A percentile compares a stretch with the other conserved stretches of the same genome.
These are phyloP conservation scores for Isabelozyma rhagii DNA, from an alignment of 805 yeast genomes.

Conservation along the genomic window DNA sequence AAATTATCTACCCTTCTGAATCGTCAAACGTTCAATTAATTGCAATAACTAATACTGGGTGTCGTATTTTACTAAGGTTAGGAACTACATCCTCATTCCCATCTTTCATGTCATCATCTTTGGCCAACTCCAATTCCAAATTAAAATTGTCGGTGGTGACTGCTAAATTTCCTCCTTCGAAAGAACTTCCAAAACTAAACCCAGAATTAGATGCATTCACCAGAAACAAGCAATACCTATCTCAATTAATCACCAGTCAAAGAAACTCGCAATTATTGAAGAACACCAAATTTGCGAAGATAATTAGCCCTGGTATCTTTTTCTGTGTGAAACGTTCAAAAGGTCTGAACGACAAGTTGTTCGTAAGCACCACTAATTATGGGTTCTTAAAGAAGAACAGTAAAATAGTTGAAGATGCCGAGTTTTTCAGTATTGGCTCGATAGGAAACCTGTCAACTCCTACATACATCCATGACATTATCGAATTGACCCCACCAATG, in stretches of 20 bases:
- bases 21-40: slow-evolving; percentile 68
- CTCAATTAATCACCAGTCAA: slow-evolving; percentile 37
- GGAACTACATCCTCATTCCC: slow-evolving; percentile 34
- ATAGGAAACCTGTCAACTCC: slow-evolving; percentile 17
- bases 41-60: slow-evolving; percentile 81
- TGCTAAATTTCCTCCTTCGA: slow-evolving; percentile 66
- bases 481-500: slow-evolving; percentile 66
- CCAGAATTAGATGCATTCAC: slow-evolving; percentile 41
- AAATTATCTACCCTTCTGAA: slow-evolving; percentile 59
- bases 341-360: slow-evolving; percentile 45
- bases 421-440: slow-evolving; percentile 45
- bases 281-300: slow-evolving; percentile 54
- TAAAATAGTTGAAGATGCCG: slow-evolving; percentile 76
- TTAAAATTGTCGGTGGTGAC: slow-evolving; percentile 38
- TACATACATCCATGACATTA: slow-evolving; percentile 62
- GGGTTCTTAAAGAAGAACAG: slow-evolving; percentile 75
- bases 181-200: slow-evolving; percentile 38
- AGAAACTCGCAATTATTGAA: slow-evolving; percentile 56
- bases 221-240: slow-evolving; percentile 36
- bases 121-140: slow-evolving; percentile 21
- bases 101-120: slow-evolving; percentile 18
- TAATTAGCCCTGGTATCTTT: slow-evolving; percentile 85
- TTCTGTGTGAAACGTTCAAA: slow-evolving; percentile 58
- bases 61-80: slow-evolving; percentile 61
- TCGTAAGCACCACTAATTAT: slow-evolving; percentile 79